A percentile compares a stretch with the other conserved stretches of the same genome.
These are phyloP conservation scores for Phytomonas sp. DNA, from an alignment of 208 protist species.

Conservation along the genomic window DNA sequence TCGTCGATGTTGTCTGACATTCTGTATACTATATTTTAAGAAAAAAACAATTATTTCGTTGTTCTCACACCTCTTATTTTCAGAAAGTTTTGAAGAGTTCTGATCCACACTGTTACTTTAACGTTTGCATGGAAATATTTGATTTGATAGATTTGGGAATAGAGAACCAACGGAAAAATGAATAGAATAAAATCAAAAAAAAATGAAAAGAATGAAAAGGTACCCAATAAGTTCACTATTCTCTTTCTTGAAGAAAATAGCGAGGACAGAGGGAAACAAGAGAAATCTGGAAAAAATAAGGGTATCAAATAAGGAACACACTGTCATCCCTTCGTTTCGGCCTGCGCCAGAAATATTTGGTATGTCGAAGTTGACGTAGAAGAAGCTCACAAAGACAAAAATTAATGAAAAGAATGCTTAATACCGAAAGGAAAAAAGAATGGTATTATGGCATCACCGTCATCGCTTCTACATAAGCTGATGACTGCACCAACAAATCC, in stretches of 20 bases:
- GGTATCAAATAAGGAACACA: not conserved
- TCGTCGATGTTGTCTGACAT: constrained; percentile 52
- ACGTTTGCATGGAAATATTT: not conserved
- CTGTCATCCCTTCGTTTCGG: not conserved
- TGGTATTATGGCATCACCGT: not conserved
- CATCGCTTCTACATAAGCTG: not conserved
- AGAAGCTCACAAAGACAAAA: not conserved
- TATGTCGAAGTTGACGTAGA: not conserved
- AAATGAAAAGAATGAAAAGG: not conserved
- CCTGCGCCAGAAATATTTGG: not conserved
- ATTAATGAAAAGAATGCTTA: not conserved
- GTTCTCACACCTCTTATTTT: not conserved
- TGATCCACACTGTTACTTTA: not conserved
- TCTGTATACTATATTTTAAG: not conserved
- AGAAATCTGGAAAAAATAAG: not conserved
- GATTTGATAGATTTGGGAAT: not conserved
- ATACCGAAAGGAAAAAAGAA: not conserved
- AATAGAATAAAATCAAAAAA: not conserved
- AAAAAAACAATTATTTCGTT: not conserved
- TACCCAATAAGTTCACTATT: not conserved
- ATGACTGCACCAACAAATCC: not conserved
- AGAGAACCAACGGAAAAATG: not conserved
- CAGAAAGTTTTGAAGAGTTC: not conserved
- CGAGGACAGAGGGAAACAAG: not conserved
- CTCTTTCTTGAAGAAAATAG: not conserved